Evolutionary conservation across 1,284 basidiomycete species (phyloP), one percentile per base, ranked within the genome.

Genomic region (Ceratobasidium sp.): DNA sequence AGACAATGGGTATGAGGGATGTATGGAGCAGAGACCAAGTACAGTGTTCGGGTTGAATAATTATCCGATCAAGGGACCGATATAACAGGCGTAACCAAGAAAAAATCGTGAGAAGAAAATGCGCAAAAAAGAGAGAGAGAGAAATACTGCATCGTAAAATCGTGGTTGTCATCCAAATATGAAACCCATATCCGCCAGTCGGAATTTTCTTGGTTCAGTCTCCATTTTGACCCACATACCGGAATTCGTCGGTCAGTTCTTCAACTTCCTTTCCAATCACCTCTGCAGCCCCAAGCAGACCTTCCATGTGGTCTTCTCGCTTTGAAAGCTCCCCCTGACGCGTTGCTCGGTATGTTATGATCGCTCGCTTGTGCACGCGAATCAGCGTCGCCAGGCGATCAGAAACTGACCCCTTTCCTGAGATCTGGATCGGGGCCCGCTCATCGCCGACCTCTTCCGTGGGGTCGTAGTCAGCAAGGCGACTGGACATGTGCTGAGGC

Each of bases 251-350:
- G 18, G 64, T 69, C 26, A 69, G 32, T 26, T 69, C 64, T 39
- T 69, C 64, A 36, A 69, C 64, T 57, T 69, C 64, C 32, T 69
- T 69, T 28, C 64, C 64, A 14, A 69, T 69, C 16, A 52, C 64
- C 64, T 69, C 64, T 5, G 64, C 64, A 41, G 64, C 64, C 8
- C 36, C 64, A 16, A 69, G 26, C 2, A 69, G 30, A 6, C 64
- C 64, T 57, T 69, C 52, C 64, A 69, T 69, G 10, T 48, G 46
- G 5, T 57, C 64, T 57, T 69, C 64, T 18, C 52, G 50, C n/a
- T 46, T 32, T 5, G 64, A 43, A 39, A 57, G 30, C 23, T 57
- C 32, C 18, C 52, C 64, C 16, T 39, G 64, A 16, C 64, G 64
- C 16, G 64, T 41, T 52, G 32, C 39, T 32, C 45, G 50, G 52